Evolutionary conservation across 2,329 filamentous ascomycete genomes (phyloP), one percentile per base, ranked within the genome.

Genomic region (Pyrenochaeta sp.): DNA sequence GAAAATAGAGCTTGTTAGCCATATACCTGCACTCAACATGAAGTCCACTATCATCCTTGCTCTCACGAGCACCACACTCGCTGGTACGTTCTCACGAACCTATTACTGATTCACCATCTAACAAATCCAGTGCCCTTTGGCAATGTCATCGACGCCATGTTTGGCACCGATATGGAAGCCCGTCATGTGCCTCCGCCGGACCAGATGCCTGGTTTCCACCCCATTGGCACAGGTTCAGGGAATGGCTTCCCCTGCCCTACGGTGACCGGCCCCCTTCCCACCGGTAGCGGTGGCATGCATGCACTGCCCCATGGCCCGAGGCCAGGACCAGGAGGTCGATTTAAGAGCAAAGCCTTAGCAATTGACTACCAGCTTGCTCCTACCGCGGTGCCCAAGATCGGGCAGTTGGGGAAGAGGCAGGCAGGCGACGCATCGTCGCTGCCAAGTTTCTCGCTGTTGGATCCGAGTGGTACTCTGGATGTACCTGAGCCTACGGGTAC

Each of bases 41-140:
- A 65, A 56, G 52, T 61, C 61, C 29, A 32, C 56, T 35, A 45
- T 70, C 29, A 41, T 68, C 11, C 54, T 70, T 36, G 57, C 66
- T 35, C 60, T 70, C 37, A 54, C 61, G 36, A 54, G 67, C 50
- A 56, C 61, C n/a, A 45, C 66, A 27, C 31, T 60, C 4, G 66
- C 67, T 43, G 50, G 63, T 66, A 60, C 1, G 48, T 37, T 3
- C 36, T 7, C 3, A 7, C 14, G 7, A 27, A n/a, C 12, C 17
- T 36, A 39, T 35, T 33, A 7, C 10, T 15, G 29, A 14, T 10
- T 7, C 23, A 41, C 11, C 15, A 12, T 49, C 31, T 56, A 54
- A 60, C 51, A 45, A 17, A 15, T 10, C 18, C 15, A 58, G 48
- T 57, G 20, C 51, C 65, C 15, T 50, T 62, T 18, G 48, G 51